phyloP scores from a whole-genome alignment of 2,329 filamentous ascomycete genomes.

The Juglanconis oblonga region DNA sequence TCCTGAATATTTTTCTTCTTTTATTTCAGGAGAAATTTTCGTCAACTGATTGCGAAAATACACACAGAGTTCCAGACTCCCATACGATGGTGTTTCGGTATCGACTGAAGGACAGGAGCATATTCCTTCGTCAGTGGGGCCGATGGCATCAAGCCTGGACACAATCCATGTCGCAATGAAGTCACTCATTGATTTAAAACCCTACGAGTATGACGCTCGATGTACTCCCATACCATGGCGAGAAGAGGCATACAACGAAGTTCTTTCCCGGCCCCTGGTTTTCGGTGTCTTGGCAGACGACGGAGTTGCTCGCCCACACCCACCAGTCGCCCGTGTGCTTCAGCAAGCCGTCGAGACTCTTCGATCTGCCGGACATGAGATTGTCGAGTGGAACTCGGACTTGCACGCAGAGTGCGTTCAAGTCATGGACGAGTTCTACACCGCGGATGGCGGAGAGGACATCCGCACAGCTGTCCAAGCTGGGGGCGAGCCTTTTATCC shows the following conservation, averaged over 20 bases:
- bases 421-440: slow-evolving; percentile 56
- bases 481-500: slow-evolving; percentile 58
- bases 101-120: slow-evolving; percentile 64
- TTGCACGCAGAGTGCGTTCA: slow-evolving; percentile 47
- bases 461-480: slow-evolving; percentile 50
- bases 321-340: slow-evolving; percentile 47
- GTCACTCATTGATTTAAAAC: slow-evolving; percentile 42
- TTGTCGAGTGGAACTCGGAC: slow-evolving; percentile 49
- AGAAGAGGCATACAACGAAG: slow-evolving; percentile 37
- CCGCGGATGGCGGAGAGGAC: slow-evolving; percentile 61
- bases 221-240: slow-evolving; percentile 55
- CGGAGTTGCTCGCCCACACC: slow-evolving; percentile 52
- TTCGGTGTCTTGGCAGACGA: slow-evolving; percentile 52
- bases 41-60: not conserved
- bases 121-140: slow-evolving; percentile 60
- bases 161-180: slow-evolving; percentile 49
- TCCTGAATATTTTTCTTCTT: slow-evolving; percentile 31
- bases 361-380: slow-evolving; percentile 46
- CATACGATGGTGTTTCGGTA: slow-evolving; percentile 57
- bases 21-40: not conserved
- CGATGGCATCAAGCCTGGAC: slow-evolving; percentile 50
- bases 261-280: slow-evolving; percentile 40
- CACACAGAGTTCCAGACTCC: slow-evolving; percentile 50
- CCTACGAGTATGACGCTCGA: slow-evolving; percentile 54
- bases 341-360: slow-evolving; percentile 36